Base-by-base conservation (phyloP, 257 asterid species). In the Cordia subcordata region DNA sequence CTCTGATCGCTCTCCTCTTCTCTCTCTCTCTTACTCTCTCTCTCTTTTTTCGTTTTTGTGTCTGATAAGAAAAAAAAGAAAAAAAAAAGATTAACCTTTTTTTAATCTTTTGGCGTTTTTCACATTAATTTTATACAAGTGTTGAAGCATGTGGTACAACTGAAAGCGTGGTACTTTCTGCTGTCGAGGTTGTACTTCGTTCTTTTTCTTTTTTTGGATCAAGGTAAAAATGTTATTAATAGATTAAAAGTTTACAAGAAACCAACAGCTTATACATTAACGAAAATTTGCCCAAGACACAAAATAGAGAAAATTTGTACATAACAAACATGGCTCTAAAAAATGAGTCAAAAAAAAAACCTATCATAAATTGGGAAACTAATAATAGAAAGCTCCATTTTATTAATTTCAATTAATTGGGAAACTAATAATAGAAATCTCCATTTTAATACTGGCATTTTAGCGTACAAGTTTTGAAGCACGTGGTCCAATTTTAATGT, bases 1-100 rank as follows among this genome's bases (percentile, higher is more conserved):
- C 82, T 62, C 82, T 69, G 93, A 81, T 85, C 96, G 86, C 86
- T 78, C 84, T 49, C 52, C 78, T 56, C 75, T 65, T 55, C 78
- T 76, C 76, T 66, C 80, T 63, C 75, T 65, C 60, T 64, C 71
- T 67, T 68, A 65, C 64, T 75, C 63, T 53, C 52, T 61, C 57
- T 66, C 62, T 72, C 60, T 54, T 63, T 72, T 68, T 67, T 66
- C 74, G 79, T 75, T 75, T 72, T 75, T 64, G 72, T 75, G 79
- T 75, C 79, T 77, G 76, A 81, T 74, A 61, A 67, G 77, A 71
- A 52, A 27, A 61, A 53, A 44, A 56, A 10, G 22, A 52, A n/a
- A n/a, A 8, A 17, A 16, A n/a, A n/a, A 60, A 37, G 57, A 49
- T 62, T 55, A 61, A 60, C 9, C 19, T 61, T 58, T 58, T 50